Base-by-base conservation (phyloP, 140 eudicot species). In the Anethum foeniculum region DNA sequence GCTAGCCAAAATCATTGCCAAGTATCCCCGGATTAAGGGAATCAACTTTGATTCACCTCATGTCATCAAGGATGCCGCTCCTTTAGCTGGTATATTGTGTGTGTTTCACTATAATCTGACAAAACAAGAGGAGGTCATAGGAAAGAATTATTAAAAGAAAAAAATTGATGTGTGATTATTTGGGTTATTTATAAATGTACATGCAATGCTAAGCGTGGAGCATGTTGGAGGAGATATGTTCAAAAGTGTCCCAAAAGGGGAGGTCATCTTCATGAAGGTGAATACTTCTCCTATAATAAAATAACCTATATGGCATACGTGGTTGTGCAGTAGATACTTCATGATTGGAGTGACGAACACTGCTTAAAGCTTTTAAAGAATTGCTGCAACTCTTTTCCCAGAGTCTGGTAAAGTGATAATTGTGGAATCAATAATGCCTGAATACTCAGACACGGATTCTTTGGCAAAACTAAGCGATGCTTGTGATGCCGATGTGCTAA, bases 211-310 rank as follows among this genome's bases (percentile, higher is more conserved):
- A 89, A 90, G 92, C 49, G 86, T 89, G 27, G 80, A 85, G 78
- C 88, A 87, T 83, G 87, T 89, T 0, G 88, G 87, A 8, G 91
- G 93, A 34, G 89, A 89, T 80, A 89, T 89, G 91, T 89, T 87
- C 18, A 49, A 54, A 18, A 85, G 88, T 68, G 80, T 87, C 86
- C 91, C 91, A 1, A 81, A 83, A 78, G 93, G 85, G 46, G 89
- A 89, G 52, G 87, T 62, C 68, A 83, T 89, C 30, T 87, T 89
- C 84, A 78, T 89, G 83, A 89, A 89, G 89, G 92, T 73, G 5
- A n/a, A n/a, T n/a, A n/a, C n/a, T n/a, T n/a, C n/a, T n/a, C n/a
- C n/a, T n/a, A n/a, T n/a, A n/a, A n/a, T n/a, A n/a, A n/a, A n/a
- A n/a, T n/a, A n/a, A n/a, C n/a, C n/a, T n/a, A n/a, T n/a, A n/a